Percentiles rank a stretch among this genome's conserved stretches.
Evolutionary conservation across 2,329 filamentous ascomycete genomes (phyloP).

Genomic region (Fusarium ramigenum): DNA sequence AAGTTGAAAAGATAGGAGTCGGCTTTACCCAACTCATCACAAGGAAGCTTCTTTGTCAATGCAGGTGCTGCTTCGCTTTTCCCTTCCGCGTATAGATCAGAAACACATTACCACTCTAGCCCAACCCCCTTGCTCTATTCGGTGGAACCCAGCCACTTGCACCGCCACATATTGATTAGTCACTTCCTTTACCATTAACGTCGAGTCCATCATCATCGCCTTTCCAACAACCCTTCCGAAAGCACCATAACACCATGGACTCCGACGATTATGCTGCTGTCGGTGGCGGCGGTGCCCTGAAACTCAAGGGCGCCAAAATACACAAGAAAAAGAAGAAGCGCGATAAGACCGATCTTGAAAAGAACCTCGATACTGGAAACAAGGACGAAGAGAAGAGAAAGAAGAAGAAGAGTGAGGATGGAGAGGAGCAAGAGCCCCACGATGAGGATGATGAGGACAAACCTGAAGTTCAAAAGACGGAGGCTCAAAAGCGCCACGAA

Average conservation of each 20-base stretch:
- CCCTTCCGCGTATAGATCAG: slow-evolving; percentile 22
- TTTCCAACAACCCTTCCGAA: background rate
- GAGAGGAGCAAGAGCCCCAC: slow-evolving; percentile 43
- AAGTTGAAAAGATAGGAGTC: slow-evolving; percentile 32
- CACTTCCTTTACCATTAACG: background rate
- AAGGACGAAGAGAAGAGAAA: slow-evolving; percentile 22
- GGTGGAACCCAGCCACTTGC: background rate
- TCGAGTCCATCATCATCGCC: background rate
- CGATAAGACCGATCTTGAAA: slow-evolving; percentile 58
- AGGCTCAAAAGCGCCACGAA: slow-evolving; percentile 82
- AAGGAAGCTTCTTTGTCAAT: slow-evolving; percentile 24
- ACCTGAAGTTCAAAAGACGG: slow-evolving; percentile 72
- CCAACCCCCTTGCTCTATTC: slow-evolving; percentile 9
- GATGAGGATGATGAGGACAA: slow-evolving; percentile 46
- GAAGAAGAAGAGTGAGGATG: slow-evolving; percentile 42
- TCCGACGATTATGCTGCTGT: slow-evolving; percentile 77
- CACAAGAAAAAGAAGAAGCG: slow-evolving; percentile 72
- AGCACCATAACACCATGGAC: slow-evolving; percentile 62
- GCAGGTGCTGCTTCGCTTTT: slow-evolving; percentile 20
- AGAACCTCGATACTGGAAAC: slow-evolving; percentile 52
- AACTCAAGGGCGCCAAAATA: slow-evolving; percentile 81
- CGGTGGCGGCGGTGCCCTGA: slow-evolving; percentile 77
- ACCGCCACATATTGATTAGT: slow-evolving; percentile 27
- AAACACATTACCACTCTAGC: background rate
- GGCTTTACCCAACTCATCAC: slow-evolving; percentile 26